A percentile compares a stretch with the other conserved stretches of the same genome.
These are phyloP conservation scores for Coemansia sp. DNA, from an alignment of 192 early-diverging fungal species.

Conservation along the genomic window DNA sequence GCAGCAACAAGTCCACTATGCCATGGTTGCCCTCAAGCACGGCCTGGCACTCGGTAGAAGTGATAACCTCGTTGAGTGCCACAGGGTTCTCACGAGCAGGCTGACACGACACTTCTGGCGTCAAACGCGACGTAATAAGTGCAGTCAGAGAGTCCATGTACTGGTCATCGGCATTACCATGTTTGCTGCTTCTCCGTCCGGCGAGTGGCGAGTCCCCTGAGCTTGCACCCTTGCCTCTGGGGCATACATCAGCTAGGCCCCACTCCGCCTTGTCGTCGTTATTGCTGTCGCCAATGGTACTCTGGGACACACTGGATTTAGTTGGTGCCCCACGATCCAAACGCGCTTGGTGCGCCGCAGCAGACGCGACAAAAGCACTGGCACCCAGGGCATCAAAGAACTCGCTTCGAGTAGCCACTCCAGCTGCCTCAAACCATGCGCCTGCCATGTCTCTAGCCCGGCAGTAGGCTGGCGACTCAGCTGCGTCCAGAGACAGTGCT, in stretches of 20 bases:
- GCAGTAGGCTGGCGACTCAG: constrained; percentile 19
- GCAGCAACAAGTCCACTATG: constrained; percentile 34
- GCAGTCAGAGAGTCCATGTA: not conserved
- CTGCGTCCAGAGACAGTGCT: constrained; percentile 6
- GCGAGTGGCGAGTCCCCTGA: not conserved
- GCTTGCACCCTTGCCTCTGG: not conserved
- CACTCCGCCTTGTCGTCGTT: not conserved
- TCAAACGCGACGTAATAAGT: not conserved
- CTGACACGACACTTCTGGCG: not conserved
- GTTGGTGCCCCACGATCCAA: not conserved
- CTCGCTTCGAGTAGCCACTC: not conserved
- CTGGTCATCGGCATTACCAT: not conserved
- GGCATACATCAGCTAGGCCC: not conserved
- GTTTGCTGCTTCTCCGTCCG: not conserved
- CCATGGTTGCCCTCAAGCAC: constrained; percentile 21
- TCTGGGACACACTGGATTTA: not conserved
- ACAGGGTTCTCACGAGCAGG: not conserved
- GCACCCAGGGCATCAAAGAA: not conserved
- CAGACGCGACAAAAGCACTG: not conserved
- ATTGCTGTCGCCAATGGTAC: not conserved
- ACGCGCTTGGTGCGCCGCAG: not conserved
- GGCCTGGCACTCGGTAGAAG: constrained; percentile 12
- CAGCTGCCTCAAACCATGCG: constrained; percentile 15
- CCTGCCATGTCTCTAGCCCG: constrained; percentile 9
- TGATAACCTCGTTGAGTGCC: not conserved